Evolutionary conservation across 306 rosid genomes (phyloP), one percentile per base, ranked within the genome.

Genomic region (Castanospermum australe): DNA sequence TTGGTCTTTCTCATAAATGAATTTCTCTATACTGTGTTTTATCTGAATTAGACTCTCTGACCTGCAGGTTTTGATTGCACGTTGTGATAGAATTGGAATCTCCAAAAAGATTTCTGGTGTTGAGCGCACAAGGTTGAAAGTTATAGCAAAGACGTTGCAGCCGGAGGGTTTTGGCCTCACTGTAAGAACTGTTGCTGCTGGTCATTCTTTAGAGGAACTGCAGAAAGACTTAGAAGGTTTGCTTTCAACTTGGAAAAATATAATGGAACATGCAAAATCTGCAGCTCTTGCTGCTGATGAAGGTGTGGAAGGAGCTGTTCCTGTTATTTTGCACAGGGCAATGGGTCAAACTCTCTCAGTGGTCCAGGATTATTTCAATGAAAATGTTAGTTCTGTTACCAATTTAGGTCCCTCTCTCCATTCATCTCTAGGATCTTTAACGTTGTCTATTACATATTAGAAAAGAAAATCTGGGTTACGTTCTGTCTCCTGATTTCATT

Each of bases 271-370:
- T 71, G 99, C 99, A 77, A 90, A 93, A 79, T 93, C 96, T 67
- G 90, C 93, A 22, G 87, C 99, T 83, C 96, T 95, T 82, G 99
- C 99, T 77, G 98, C 94, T 52, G 99, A 93, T 87, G 99, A 95
- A 91, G 98, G 99, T 45, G 88, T 93, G 38, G 96, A 91, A 70
- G 99, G 99, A 82, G 94, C 99, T 38, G 86, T 95, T 84, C 99
- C 99, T 35, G 86, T 86, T 59, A 85, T 95, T 84, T 85, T 95
- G 86, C 98, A 95, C 82, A 80, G 85, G 14, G 97, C 98, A 69
- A 95, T 91, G 99, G 96, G 96, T 67, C 99, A 95, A 87, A 95
- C 99, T 13, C 98, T 93, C 62, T 95, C 98, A 28, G 96, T 95
- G 76, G 99, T 95, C 73, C 99, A 93, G 88, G 99, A 95, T 89